Conservation (phyloP, 2,329 filamentous ascomycete genomes). For the Xylaria sp. region DNA sequence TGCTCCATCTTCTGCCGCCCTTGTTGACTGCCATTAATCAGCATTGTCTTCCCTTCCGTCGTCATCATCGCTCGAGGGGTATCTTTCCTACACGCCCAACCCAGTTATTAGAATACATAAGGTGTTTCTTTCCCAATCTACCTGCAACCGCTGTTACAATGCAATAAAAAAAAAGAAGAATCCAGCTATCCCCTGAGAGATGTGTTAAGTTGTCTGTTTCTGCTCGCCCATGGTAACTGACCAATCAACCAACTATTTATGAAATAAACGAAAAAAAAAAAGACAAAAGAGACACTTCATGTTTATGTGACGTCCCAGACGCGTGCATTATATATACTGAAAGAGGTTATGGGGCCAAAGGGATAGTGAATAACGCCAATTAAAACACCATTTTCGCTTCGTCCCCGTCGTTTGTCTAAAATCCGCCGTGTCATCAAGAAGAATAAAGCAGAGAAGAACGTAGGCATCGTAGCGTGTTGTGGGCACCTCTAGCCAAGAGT, state of each 20-base stretch:
- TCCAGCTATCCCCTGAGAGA: slow-evolving; percentile 29
- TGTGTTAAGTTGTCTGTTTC: slow-evolving; percentile 29
- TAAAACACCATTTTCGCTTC: slow-evolving; percentile 32
- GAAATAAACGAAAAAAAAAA: slow-evolving; percentile 31
- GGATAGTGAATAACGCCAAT: slow-evolving; percentile 40
- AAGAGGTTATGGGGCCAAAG: slow-evolving; percentile 31
- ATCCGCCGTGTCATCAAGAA: slow-evolving; percentile 44
- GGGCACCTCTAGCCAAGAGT: slow-evolving; percentile 43
- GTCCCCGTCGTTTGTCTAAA: slow-evolving; percentile 43
- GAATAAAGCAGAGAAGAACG: slow-evolving; percentile 38
- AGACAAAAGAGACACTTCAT: slow-evolving; percentile 33
- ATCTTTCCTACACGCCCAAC: slow-evolving; percentile 42
- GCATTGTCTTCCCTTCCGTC: slow-evolving; percentile 29
- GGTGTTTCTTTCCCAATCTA: slow-evolving; percentile 40
- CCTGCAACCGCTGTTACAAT: slow-evolving; percentile 39
- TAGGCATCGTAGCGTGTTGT: slow-evolving; percentile 43
- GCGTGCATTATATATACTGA: slow-evolving; percentile 46
- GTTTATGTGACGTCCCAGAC: slow-evolving; percentile 41
- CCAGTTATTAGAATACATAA: slow-evolving; percentile 33
- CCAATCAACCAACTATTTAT: slow-evolving; percentile 24
- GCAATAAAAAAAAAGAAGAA: slow-evolving; percentile 31
- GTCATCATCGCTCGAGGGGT: slow-evolving; percentile 40
- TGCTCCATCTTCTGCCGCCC: slow-evolving; percentile 22
- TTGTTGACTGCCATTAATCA: slow-evolving; percentile 30
- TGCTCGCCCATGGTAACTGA: slow-evolving; percentile 24